Conservation (phyloP, 192 early-diverging fungal species). For the Anaeromyces robustus region DNA sequence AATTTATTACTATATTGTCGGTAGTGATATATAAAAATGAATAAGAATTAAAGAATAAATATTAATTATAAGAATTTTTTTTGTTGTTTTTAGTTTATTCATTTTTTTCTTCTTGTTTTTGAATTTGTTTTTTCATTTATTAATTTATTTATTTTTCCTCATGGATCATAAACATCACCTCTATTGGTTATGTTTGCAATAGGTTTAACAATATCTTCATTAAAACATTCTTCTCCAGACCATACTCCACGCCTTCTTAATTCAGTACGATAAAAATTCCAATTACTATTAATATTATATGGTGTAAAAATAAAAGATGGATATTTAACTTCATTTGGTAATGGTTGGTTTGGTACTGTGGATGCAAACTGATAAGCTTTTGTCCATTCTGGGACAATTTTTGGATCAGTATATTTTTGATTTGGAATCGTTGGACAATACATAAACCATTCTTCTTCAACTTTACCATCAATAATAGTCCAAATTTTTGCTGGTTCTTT, state of each 20-base stretch:
- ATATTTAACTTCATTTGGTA: background rate
- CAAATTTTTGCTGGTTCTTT: background rate
- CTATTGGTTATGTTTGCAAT: background rate
- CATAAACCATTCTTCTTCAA: background rate
- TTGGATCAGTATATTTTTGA: background rate
- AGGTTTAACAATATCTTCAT: background rate
- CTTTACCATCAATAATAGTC: background rate
- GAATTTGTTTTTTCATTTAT: too few species aligned
- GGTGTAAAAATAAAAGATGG: background rate
- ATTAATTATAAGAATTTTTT: too few species aligned
- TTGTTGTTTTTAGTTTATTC: too few species aligned
- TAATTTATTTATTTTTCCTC: too few species aligned
- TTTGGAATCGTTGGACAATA: background rate
- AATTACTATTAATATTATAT: background rate
- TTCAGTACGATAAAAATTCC: background rate
- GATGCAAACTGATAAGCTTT: background rate
- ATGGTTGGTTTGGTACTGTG: background rate
- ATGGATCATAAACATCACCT: too few species aligned
- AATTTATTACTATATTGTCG: too few species aligned
- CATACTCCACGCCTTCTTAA: background rate
- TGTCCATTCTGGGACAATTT: background rate
- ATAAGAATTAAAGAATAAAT: too few species aligned
- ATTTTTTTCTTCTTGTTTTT: too few species aligned
- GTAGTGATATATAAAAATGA: too few species aligned
- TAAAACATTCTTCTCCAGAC: background rate